phyloP scores from a whole-genome alignment of 2,329 filamentous ascomycete genomes.

The Sporothrix mexicana region DNA sequence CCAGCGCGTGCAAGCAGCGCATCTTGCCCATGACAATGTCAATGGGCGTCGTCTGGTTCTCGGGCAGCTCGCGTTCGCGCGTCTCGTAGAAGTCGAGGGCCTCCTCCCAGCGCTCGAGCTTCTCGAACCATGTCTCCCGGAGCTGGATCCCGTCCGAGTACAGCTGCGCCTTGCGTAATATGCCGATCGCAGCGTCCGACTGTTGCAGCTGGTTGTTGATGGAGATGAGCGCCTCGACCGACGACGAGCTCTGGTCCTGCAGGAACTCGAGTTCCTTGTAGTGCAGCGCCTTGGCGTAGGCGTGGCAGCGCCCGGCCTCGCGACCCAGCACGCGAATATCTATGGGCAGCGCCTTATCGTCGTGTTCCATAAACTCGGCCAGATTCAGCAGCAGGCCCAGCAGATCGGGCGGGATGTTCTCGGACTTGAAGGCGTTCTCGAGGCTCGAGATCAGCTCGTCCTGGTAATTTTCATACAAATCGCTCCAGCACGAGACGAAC shows the following conservation, averaged over 20 bases:
- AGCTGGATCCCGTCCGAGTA: slow-evolving; percentile 93
- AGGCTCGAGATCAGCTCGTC: slow-evolving; percentile 96
- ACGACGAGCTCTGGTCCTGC: slow-evolving; percentile 93
- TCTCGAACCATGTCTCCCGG: slow-evolving; percentile 99
- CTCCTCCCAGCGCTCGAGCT: slow-evolving; percentile 97
- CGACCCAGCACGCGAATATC: slow-evolving; percentile 93
- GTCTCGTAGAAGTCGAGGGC: slow-evolving; percentile 90
- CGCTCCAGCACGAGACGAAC: slow-evolving; percentile 98
- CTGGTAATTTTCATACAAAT: slow-evolving; percentile 95
- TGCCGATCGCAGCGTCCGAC: slow-evolving; percentile 97
- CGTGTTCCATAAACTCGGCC: slow-evolving; percentile 99
- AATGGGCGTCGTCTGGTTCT: slow-evolving; percentile 68
- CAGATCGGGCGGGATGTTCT: slow-evolving; percentile 94
- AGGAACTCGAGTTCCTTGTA: slow-evolving; percentile 99
- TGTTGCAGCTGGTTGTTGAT: slow-evolving; percentile 99
- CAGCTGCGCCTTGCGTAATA: slow-evolving; percentile 91
- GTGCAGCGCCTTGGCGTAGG: slow-evolving; percentile 95
- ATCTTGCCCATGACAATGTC: slow-evolving; percentile 99
- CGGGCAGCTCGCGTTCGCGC: slow-evolving; percentile 72
- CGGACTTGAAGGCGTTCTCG: slow-evolving; percentile 91
- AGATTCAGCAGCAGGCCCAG: slow-evolving; percentile 92
- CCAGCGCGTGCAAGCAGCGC: slow-evolving; percentile 94
- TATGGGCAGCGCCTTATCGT: slow-evolving; percentile 96
- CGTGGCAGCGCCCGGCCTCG: slow-evolving; percentile 95
- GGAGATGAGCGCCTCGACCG: slow-evolving; percentile 95